Percentiles rank a stretch among this genome's conserved stretches.
These are phyloP conservation scores for Pisolithus orientalis DNA, from an alignment of 768 basidiomycete species.

Conservation along the genomic window DNA sequence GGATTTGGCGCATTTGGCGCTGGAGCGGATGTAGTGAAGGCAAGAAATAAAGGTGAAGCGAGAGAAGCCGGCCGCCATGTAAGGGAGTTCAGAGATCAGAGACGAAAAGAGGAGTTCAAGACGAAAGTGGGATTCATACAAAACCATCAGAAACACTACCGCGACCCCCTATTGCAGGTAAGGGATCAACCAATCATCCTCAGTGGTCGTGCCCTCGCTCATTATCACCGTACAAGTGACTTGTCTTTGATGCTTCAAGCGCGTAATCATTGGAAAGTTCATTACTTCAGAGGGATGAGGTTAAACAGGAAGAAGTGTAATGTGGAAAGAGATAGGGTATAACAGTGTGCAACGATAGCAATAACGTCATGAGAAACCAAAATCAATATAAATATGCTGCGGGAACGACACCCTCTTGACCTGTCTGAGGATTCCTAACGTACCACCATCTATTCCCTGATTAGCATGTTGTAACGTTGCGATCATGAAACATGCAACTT, in stretches of 20 bases:
- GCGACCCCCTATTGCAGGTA: conserved; percentile 65
- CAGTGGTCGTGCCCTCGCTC: too few relatives aligned
- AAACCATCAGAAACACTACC: conserved; percentile 85
- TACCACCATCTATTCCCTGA: conserved; percentile 79
- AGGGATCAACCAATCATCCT: conserved; percentile 1
- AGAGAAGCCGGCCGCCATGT: conserved; percentile 85
- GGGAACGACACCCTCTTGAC: conserved; percentile 86
- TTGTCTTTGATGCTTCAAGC: too few relatives aligned
- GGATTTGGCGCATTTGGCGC: conserved; percentile 83
- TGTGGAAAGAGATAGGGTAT: conserved; percentile 22
- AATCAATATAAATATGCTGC: conserved; percentile 83
- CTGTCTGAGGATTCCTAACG: conserved; percentile 71
- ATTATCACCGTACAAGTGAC: too few relatives aligned
- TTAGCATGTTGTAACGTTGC: conserved; percentile 6
- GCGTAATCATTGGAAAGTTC: too few relatives aligned
- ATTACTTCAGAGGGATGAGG: too few relatives aligned
- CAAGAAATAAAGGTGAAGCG: conserved; percentile 93
- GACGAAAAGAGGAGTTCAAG: conserved; percentile 74
- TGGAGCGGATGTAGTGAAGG: conserved; percentile 80
- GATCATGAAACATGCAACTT: conserved; percentile 25
- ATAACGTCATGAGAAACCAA: conserved; percentile 12
- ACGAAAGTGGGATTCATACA: conserved; percentile 72
- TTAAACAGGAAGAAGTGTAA: too few relatives aligned
- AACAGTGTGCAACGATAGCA: conserved; percentile 25
- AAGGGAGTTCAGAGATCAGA: conserved; percentile 77